These are phyloP conservation scores for Funneliformis geosporum DNA, from an alignment of 192 early-diverging fungal genomes.

Conservation along the genomic window DNA sequence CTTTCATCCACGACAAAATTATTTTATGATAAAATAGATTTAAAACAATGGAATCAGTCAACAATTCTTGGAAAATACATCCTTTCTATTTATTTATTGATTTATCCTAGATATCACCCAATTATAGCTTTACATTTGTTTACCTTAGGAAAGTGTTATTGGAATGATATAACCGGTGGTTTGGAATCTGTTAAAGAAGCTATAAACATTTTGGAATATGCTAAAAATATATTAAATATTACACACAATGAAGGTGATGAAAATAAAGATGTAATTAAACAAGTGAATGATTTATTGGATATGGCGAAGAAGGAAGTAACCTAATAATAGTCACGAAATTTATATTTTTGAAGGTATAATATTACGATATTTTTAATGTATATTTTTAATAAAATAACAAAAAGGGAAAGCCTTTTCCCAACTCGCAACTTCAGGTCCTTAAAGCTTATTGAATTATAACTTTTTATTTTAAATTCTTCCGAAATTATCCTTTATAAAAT, in stretches of 20 bases:
- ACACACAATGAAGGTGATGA: constrained; percentile 7
- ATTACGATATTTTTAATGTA: too few species aligned
- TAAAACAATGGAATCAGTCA: constrained; percentile 40
- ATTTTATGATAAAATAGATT: constrained; percentile 47
- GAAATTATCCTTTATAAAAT: too few species aligned
- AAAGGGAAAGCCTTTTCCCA: too few species aligned
- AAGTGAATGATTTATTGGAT: background rate
- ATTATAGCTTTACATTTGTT: constrained; percentile 49
- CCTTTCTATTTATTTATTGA: constrained; percentile 48
- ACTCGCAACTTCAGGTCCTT: too few species aligned
- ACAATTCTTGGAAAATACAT: constrained; percentile 49
- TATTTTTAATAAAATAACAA: too few species aligned
- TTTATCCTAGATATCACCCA: constrained; percentile 54
- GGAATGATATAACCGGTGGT: constrained; percentile 45
- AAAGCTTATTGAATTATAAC: too few species aligned
- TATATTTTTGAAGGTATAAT: too few species aligned
- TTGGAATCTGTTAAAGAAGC: background rate
- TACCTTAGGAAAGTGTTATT: constrained; percentile 48
- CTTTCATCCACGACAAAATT: constrained; percentile 43
- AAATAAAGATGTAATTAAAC: constrained; percentile 1
- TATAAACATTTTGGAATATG: background rate
- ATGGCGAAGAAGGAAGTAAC: background rate
- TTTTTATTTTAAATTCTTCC: too few species aligned
- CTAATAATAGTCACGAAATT: too few species aligned
- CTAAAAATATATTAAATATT: constrained; percentile 8